Conservation (phyloP, 305 asterid genomes). For the Ilex paraguariensis region DNA sequence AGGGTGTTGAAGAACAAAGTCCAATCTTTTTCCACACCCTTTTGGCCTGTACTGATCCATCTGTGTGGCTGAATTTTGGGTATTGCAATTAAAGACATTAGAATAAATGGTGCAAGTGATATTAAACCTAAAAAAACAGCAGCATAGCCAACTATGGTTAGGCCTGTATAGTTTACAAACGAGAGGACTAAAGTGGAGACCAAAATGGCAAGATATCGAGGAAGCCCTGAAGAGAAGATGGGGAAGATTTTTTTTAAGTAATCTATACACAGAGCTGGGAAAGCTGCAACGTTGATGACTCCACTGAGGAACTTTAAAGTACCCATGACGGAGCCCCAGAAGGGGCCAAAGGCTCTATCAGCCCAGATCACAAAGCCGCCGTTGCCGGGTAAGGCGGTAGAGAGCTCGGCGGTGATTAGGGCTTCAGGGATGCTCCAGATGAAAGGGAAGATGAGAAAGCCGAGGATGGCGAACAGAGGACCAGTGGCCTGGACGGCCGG, state of each 20-base stretch:
- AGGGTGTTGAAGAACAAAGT: constrained; percentile 52
- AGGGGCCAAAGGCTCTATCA: constrained; percentile 61
- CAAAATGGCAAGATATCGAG: constrained; percentile 37
- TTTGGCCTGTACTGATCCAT: constrained; percentile 49
- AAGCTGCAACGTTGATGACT: constrained; percentile 64
- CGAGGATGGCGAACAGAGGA: constrained; percentile 60
- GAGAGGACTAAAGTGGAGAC: constrained; percentile 40
- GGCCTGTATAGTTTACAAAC: constrained; percentile 51
- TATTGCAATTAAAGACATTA: constrained; percentile 50
- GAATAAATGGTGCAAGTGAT: constrained; percentile 47
- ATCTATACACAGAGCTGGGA: constrained; percentile 52
- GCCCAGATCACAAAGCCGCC: constrained; percentile 88
- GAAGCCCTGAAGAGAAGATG: constrained; percentile 32
- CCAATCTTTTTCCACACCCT: constrained; percentile 53
- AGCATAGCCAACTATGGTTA: constrained; percentile 50
- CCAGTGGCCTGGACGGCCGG: constrained; percentile 75
- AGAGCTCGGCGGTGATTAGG: constrained; percentile 77
- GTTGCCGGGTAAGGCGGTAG: constrained; percentile 71
- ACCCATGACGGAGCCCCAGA: constrained; percentile 70
- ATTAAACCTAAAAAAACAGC: constrained; percentile 48
- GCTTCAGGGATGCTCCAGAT: constrained; percentile 80
- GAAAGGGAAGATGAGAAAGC: constrained; percentile 72
- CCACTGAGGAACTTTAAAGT: constrained; percentile 63
- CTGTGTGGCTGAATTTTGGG: constrained; percentile 47
- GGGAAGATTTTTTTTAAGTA: constrained; percentile 55